Evolutionary conservation across 1,284 basidiomycete species (phyloP).

Genomic region (Trichosporon coremiiforme): DNA sequence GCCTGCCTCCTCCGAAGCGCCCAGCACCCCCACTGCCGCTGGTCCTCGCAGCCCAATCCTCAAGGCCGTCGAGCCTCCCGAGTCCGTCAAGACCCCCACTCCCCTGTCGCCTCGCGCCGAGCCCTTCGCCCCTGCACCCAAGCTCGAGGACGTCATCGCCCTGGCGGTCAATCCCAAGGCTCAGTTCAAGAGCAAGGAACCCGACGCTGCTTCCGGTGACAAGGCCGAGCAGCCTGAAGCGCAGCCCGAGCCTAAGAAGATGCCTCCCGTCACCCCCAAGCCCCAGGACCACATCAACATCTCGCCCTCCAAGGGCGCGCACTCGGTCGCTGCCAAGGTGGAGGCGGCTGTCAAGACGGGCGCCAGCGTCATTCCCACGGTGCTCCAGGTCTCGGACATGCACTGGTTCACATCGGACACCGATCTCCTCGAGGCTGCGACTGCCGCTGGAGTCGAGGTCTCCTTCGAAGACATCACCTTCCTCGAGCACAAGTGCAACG

Average conservation of each 20-base stretch:
- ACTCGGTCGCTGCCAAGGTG: background rate
- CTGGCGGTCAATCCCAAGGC: background rate
- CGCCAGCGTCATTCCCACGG: slow-evolving; percentile 18
- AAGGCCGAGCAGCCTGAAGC: background rate
- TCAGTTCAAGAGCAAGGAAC: background rate
- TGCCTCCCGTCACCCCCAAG: background rate
- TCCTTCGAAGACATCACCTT: slow-evolving; percentile 88
- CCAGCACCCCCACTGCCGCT: background rate
- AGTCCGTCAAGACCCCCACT: slow-evolving; percentile 24
- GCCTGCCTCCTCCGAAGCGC: background rate
- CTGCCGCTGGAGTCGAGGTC: slow-evolving; percentile 71
- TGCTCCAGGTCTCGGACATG: slow-evolving; percentile 80
- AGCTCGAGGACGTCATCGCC: background rate
- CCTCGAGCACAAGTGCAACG: slow-evolving; percentile 98
- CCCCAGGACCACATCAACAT: background rate
- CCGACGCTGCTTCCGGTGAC: background rate
- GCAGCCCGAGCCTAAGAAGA: background rate
- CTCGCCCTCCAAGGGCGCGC: background rate
- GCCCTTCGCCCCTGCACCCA: slow-evolving; percentile 22
- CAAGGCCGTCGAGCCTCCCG: background rate
- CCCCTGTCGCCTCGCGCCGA: slow-evolving; percentile 18
- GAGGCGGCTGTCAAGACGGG: slow-evolving; percentile 6
- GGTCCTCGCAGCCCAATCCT: background rate
- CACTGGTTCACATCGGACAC: slow-evolving; percentile 98
- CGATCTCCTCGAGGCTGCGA: slow-evolving; percentile 77